Base-by-base conservation (phyloP, 176 grass and related monocot genomes). In the Poa annua region DNA sequence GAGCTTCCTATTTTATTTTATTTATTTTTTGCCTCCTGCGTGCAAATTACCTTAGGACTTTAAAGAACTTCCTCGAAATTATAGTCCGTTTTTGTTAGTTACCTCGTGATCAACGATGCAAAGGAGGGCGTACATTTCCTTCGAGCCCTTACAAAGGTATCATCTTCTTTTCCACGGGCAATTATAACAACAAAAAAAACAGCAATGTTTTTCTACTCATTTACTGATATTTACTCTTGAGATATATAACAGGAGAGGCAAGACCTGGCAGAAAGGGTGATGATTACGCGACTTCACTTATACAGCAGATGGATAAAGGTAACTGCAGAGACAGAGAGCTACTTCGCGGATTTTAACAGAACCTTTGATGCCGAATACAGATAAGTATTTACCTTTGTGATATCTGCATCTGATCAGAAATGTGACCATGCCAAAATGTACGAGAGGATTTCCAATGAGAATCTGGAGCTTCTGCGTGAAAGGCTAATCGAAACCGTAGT, bases 281-380 rank as follows among this genome's bases (percentile, higher is more conserved):
- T 95, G 96, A 66, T 98, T 57, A 98, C 93, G 57, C 91, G 96
- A 57, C 91, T 98, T 60, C 96, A 96, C 83, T 79, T 98, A 5
- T 98, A 98, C 81, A 49, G 91, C 75, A 88, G 88, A 92, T 99
- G 95, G 95, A 91, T 94, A 12, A 97, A 94, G 92, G 92, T 92
- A 87, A 60, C 22, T 2, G 3, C 56, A 81, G 11, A 59, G 0
- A 24, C 66, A 81, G 16, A 61, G 0, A 62, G 21, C 66, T 13
- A 56, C 26, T 70, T 12, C 78, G 15, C 15, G 21, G 75, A 59
- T 50, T 42, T 17, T 78, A 44, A 70, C 52, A 81, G 8, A 71
- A 32, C 9, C 12, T 29, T 73, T 20, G 8, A 50, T 19, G 66
- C 33, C 72, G 3, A 65, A 11, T 39, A 32, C 51, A 72, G 5